Percentiles rank a stretch among this genome's conserved stretches.
phyloP scores from a whole-genome alignment of 2,329 filamentous ascomycete genomes.

The Aspergillus vadensis region DNA sequence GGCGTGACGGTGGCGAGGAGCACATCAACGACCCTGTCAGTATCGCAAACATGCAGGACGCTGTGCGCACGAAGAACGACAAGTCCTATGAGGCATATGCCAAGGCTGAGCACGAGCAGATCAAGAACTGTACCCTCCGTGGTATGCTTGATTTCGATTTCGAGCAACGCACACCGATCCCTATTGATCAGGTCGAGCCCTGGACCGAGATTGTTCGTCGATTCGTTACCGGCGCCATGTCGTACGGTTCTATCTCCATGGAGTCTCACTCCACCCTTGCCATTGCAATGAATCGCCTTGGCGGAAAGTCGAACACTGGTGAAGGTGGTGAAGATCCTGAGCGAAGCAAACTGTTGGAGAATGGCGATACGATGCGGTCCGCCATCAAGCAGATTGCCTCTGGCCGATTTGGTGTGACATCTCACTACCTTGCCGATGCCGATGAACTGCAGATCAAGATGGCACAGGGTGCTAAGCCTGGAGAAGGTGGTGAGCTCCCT shows the following conservation, averaged over 20 bases:
- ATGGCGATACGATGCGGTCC: constrained; percentile 95
- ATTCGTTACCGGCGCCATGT: constrained; percentile 98
- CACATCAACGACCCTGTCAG: constrained; percentile 94
- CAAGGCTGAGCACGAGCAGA: constrained; percentile 87
- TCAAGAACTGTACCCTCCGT: constrained; percentile 93
- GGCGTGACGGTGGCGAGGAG: constrained; percentile 92
- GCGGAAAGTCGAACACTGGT: constrained; percentile 96
- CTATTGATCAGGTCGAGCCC: constrained; percentile 94
- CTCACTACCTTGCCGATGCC: constrained; percentile 89
- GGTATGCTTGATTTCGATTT: constrained; percentile 96
- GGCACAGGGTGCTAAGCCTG: constrained; percentile 97
- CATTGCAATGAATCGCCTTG: constrained; percentile 94
- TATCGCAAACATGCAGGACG: constrained; percentile 96
- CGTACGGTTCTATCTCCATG: constrained; percentile 97
- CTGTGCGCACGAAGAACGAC: constrained; percentile 94
- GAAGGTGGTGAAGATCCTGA: constrained; percentile 96
- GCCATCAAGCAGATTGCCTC: constrained; percentile 98
- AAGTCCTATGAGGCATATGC: constrained; percentile 98
- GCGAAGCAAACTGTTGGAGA: constrained; percentile 80
- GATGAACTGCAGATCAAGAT: constrained; percentile 99
- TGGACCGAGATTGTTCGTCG: constrained; percentile 98
- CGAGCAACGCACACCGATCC: constrained; percentile 78
- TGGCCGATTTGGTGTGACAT: constrained; percentile 93
- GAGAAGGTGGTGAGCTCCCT: constrained; percentile 94
- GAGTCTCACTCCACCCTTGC: constrained; percentile 95